These are phyloP conservation scores for Gossypium australe DNA, from an alignment of 345 rosid genomes.

Conservation along the genomic window DNA sequence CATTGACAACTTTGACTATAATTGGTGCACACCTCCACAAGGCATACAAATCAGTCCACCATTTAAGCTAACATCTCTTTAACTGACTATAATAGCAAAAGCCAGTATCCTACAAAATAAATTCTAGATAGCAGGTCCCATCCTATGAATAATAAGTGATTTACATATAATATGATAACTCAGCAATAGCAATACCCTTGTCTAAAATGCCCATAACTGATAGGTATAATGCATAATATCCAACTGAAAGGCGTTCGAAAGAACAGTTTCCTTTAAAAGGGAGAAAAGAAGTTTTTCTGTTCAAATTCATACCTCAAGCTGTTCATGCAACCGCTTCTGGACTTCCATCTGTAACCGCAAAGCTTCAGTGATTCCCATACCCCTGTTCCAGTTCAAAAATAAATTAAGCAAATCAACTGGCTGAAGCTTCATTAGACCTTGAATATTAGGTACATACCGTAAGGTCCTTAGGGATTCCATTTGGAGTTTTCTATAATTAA, in stretches of 20 bases:
- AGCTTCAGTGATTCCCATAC: conserved; percentile 75
- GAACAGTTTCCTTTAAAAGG: not conserved
- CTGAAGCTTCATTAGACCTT: not conserved
- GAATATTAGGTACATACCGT: not conserved
- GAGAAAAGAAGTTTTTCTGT: not conserved
- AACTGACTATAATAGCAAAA: not conserved
- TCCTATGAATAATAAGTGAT: not conserved
- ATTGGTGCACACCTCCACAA: not conserved
- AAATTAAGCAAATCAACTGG: not conserved
- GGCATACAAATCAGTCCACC: not conserved
- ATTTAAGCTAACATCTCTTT: not conserved
- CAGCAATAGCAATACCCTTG: not conserved
- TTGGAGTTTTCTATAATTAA: not conserved
- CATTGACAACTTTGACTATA: not conserved
- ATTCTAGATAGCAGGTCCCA: not conserved
- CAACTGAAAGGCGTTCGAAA: not conserved
- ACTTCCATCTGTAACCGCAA: conserved; percentile 85
- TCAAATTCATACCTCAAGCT: conserved; percentile 69
- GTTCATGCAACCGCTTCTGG: conserved; percentile 87
- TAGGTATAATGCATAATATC: not conserved
- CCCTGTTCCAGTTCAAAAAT: conserved; percentile 38
- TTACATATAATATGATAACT: not conserved
- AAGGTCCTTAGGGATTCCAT: not conserved
- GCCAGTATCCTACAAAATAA: not conserved
- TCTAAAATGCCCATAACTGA: not conserved